Conservation (phyloP, 1,139 yeast genomes). For the Protomyces inouyei region DNA sequence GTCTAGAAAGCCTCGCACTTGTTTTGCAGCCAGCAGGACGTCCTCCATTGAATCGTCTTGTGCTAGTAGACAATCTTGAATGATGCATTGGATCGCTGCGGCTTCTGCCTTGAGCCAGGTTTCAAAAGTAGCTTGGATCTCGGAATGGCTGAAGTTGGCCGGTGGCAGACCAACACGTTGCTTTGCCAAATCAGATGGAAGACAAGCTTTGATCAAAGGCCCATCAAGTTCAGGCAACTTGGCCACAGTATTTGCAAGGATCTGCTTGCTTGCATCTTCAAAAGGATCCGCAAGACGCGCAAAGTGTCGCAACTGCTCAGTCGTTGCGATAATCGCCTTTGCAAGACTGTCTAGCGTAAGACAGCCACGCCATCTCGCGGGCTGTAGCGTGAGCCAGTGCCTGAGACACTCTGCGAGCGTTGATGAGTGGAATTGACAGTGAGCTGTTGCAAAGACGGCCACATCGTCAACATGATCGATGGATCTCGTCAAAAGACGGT, state of each 20-base stretch:
- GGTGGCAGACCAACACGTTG: constrained; percentile 4
- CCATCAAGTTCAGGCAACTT: constrained; percentile 2
- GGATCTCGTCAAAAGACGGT: background rate
- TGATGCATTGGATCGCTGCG: background rate
- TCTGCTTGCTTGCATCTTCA: background rate
- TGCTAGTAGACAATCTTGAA: background rate
- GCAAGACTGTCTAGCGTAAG: background rate
- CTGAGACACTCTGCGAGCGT: constrained; percentile 4
- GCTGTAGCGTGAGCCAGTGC: constrained; percentile 7
- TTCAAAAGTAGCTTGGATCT: background rate
- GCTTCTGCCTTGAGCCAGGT: constrained; percentile 1
- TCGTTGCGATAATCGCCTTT: background rate
- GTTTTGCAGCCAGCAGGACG: background rate
- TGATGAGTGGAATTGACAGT: constrained; percentile 2
- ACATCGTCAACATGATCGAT: background rate
- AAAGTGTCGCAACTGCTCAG: constrained; percentile 3
- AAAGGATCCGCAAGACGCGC: background rate
- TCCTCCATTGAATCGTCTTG: background rate
- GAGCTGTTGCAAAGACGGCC: background rate
- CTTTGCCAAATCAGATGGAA: background rate
- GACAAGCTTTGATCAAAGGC: background rate
- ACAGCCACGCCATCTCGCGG: background rate
- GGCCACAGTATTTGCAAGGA: background rate
- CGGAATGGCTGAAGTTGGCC: background rate
- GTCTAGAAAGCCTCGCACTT: background rate